These are phyloP conservation scores for Calonectria pauciramosa DNA, from an alignment of 2,329 filamentous ascomycete species.

Conservation along the genomic window DNA sequence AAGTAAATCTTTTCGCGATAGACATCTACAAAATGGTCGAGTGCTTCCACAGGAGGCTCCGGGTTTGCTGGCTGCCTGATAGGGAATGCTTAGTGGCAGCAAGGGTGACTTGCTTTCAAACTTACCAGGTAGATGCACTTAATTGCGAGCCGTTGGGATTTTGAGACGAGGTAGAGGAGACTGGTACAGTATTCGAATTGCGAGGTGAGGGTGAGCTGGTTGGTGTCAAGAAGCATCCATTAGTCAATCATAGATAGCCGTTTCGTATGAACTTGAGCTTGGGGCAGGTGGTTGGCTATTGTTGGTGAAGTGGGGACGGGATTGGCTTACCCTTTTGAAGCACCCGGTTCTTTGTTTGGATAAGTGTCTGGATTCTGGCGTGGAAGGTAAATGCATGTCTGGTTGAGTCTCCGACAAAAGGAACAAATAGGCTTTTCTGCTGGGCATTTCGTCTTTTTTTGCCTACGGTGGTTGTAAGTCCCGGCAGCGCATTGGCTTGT, in stretches of 20 bases:
- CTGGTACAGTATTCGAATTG: not conserved
- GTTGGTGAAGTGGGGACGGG: too few relatives aligned
- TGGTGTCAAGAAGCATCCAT: not conserved
- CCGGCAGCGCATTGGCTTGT: not conserved
- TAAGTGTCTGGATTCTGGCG: conserved; percentile 23
- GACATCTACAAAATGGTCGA: conserved; percentile 30
- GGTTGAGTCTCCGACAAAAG: conserved; percentile 35
- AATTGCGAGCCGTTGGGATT: not conserved
- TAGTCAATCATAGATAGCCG: not conserved
- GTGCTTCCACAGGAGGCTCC: conserved; percentile 25
- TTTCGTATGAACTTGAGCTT: too few relatives aligned
- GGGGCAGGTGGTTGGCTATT: not conserved
- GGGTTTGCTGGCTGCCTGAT: conserved; percentile 31
- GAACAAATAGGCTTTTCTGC: conserved; percentile 42
- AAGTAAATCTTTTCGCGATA: conserved; percentile 38
- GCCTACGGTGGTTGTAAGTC: conserved; percentile 12
- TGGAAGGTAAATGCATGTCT: conserved; percentile 39
- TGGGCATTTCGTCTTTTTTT: conserved; percentile 44
- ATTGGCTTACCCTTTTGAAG: conserved; percentile 16
- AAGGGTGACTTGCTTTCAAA: too few relatives aligned
- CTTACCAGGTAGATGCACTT: not conserved
- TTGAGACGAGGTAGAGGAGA: not conserved
- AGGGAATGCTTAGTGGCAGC: not conserved
- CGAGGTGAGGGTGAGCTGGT: not conserved
- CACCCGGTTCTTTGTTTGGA: not conserved